These are phyloP conservation scores for Penicillium sp. DNA, from an alignment of 2,329 filamentous ascomycete genomes.

Conservation along the genomic window DNA sequence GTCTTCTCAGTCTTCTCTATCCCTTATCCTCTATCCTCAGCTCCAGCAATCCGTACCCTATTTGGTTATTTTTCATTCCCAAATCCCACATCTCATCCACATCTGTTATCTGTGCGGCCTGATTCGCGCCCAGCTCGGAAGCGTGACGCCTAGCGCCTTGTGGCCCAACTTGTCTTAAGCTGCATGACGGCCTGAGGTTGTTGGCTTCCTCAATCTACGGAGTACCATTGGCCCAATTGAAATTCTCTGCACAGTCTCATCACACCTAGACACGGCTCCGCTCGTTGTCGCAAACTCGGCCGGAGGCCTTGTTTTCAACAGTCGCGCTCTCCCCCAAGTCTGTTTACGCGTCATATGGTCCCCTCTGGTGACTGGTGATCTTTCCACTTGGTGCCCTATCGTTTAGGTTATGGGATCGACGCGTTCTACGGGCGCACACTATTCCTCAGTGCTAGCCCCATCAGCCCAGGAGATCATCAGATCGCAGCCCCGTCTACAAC, in stretches of 20 bases:
- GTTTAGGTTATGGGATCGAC: conserved; percentile 38
- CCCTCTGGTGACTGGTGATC: conserved; percentile 16
- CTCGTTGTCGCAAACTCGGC: conserved; percentile 15
- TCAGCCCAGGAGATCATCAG: conserved; percentile 32
- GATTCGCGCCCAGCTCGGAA: conserved; percentile 17
- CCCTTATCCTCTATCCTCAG: neutral
- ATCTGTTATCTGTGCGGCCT: conserved; percentile 8
- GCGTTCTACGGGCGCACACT: conserved; percentile 52
- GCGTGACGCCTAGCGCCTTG: conserved; percentile 26
- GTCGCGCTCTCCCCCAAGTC: conserved; percentile 8
- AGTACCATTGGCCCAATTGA: conserved; percentile 13
- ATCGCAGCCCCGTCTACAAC: conserved; percentile 46
- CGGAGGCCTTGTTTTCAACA: conserved; percentile 6
- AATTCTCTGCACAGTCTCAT: conserved; percentile 17
- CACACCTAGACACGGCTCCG: conserved; percentile 8
- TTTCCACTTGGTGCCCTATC: conserved; percentile 6
- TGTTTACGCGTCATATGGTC: conserved; percentile 31
- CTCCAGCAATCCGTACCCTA: neutral
- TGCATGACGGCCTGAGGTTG: conserved; percentile 25
- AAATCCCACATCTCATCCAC: neutral
- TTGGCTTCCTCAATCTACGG: conserved; percentile 9
- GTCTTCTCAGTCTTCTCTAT: neutral
- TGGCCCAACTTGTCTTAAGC: conserved; percentile 24
- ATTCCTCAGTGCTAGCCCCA: conserved; percentile 56
- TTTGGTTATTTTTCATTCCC: neutral